Evolutionary conservation across 2,329 filamentous ascomycete genomes (phyloP), one percentile per base, ranked within the genome.

Genomic region (Pseudogymnoascus sp.): DNA sequence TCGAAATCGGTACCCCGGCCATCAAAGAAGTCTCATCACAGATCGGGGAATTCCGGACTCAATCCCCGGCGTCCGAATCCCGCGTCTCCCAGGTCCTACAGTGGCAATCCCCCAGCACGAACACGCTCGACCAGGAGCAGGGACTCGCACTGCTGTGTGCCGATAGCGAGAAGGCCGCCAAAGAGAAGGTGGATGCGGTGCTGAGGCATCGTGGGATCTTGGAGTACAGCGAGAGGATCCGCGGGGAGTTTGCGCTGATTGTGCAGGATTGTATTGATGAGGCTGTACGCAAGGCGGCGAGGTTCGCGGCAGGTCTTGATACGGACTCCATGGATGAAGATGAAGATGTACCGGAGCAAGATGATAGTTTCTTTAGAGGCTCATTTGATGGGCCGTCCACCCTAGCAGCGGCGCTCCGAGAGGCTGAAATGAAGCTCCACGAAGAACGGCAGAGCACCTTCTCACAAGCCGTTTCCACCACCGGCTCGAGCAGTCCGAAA

Each of bases 251-350:
- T 71, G 89, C 93, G 29, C 85, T 96, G 26, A 81, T 97, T 64
- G 93, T 99, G 2, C 91, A 97, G 71, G 91, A 97, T 70, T 99
- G 95, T 73, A 96, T 99, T 61, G 88, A 96, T 65, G 92, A 91
- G 66, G 95, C 95, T 7, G 83, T 97, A 76, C 85, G 85, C 67
- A 97, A 97, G 75, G 93, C 95, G 62, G 90, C 90, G 63, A 88
- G 88, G 60, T 93, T 97, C 68, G 91, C 91, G 53, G 87, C 90
- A 47, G 93, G 93, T 10, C 86, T 93, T 61, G 78, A 96, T 14
- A 93, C 89, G 67, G 92, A 96, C 71, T 93, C 91, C 0, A 80
- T 82, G 14, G 78, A 80, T 3, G 78, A 79, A 3, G 73, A 72
- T 38, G 71, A 73, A 31, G 79, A 80, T 16, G 79, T 75, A 2